Conservation (phyloP, 495 filamentous ascomycete species). For the Penicillium turbatum region DNA sequence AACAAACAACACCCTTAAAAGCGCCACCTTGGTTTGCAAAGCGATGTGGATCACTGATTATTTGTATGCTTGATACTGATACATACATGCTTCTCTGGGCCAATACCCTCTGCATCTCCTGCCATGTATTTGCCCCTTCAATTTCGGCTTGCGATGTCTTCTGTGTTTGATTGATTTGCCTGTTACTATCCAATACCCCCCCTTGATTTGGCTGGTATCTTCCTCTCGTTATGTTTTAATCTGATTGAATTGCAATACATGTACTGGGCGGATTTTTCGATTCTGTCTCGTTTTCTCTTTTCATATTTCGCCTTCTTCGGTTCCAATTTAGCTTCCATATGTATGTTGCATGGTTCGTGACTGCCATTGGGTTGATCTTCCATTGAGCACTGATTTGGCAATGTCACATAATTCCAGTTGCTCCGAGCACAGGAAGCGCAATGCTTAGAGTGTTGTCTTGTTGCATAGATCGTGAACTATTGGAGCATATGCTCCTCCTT, state of each 20-base stretch:
- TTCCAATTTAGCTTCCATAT: neutral
- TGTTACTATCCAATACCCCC: slow-evolving; percentile 33
- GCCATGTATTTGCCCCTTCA: neutral
- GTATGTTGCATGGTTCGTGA: neutral
- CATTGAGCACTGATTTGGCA: neutral
- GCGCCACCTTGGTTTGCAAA: neutral
- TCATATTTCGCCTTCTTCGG: neutral
- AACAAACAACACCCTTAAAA: slow-evolving; percentile 19
- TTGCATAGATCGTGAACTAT: neutral
- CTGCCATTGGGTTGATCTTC: neutral
- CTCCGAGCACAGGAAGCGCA: neutral
- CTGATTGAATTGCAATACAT: slow-evolving; percentile 2
- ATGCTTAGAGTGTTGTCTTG: neutral
- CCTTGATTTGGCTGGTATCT: slow-evolving; percentile 32
- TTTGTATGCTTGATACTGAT: slow-evolving; percentile 11
- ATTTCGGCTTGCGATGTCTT: slow-evolving; percentile 3
- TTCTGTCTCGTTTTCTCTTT: slow-evolving; percentile 7
- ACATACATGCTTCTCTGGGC: slow-evolving; percentile 6
- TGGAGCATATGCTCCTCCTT: neutral
- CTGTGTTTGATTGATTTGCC: neutral
- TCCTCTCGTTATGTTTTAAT: slow-evolving; percentile 18
- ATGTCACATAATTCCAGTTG: neutral
- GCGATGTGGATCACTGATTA: slow-evolving; percentile 7
- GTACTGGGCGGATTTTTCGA: neutral
- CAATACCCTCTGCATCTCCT: neutral